These are phyloP conservation scores for Cyberlindnera euphorbiiphila DNA, from an alignment of 805 yeast species.

Conservation along the genomic window DNA sequence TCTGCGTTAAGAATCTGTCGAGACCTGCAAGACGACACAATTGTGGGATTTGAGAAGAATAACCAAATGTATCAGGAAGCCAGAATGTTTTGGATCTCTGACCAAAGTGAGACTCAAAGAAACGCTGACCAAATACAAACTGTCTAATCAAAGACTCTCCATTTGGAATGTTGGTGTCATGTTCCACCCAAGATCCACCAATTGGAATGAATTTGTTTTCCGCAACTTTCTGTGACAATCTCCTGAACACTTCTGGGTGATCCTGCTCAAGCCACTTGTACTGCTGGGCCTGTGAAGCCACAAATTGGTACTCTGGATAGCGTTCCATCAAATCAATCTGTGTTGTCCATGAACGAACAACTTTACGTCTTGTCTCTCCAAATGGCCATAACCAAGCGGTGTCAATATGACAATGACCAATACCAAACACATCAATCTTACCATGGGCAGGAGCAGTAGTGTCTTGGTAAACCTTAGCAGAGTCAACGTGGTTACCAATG, in stretches of 20 bases:
- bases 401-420: conserved; percentile 96
- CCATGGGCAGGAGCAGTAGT: conserved; percentile 28
- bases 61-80: conserved; percentile 98
- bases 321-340: conserved; percentile 80
- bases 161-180: conserved; percentile 92
- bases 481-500: conserved; percentile 64
- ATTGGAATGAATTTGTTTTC: conserved; percentile 80
- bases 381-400: conserved; percentile 99
- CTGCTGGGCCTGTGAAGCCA: conserved; percentile 95
- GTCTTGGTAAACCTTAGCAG: conserved; percentile 57
- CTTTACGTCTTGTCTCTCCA: conserved; percentile 90
- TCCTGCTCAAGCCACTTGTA: conserved; percentile 86
- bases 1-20: conserved; percentile 84
- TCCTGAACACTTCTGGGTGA: conserved; percentile 74
- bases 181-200: conserved; percentile 98
- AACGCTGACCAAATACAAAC: conserved; percentile 85
- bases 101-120: conserved; percentile 78
- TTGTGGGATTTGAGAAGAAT: conserved; percentile 93
- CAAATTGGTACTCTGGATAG: conserved; percentile 92
- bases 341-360: conserved; percentile 93
- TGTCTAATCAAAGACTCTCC: conserved; percentile 92
- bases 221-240: conserved; percentile 56
- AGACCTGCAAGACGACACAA: conserved; percentile 84
- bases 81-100: conserved; percentile 72
- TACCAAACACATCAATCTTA: conserved; percentile 64